These are phyloP conservation scores for Suzukiozyma palmioleophila DNA, from an alignment of 1,139 yeast species.

Conservation along the genomic window DNA sequence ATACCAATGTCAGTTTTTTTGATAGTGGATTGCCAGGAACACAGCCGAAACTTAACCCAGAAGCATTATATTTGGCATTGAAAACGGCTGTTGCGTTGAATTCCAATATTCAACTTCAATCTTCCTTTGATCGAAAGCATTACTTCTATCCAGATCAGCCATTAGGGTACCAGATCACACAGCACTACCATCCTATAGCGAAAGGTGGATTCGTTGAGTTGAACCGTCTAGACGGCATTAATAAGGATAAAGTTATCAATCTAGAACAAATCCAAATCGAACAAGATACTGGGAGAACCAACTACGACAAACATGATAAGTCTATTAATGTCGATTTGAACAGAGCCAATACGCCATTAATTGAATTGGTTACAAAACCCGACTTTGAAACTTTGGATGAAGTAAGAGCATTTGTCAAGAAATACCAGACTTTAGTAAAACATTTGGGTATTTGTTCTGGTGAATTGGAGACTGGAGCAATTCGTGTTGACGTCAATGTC, in stretches of 20 bases:
- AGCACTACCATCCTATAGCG: constrained; percentile 79
- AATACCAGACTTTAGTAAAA: constrained; percentile 68
- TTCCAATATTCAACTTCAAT: constrained; percentile 50
- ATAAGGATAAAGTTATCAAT: constrained; percentile 32
- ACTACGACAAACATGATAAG: constrained; percentile 45
- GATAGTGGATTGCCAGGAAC: constrained; percentile 93
- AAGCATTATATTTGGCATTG: constrained; percentile 68
- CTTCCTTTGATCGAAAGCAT: constrained; percentile 88
- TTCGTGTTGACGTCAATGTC: constrained; percentile 90
- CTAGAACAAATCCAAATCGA: constrained; percentile 82
- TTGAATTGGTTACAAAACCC: constrained; percentile 90
- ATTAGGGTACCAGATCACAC: constrained; percentile 92
- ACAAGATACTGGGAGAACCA: constrained; percentile 90
- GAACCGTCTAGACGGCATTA: constrained; percentile 49
- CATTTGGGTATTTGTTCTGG: constrained; percentile 77
- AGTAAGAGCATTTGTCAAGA: constrained; percentile 74
- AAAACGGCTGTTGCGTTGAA: constrained; percentile 71
- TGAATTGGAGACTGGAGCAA: constrained; percentile 89
- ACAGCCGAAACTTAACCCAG: constrained; percentile 76
- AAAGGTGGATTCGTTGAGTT: constrained; percentile 55
- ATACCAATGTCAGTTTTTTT: constrained; percentile 67
- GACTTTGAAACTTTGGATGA: constrained; percentile 68
- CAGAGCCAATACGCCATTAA: constrained; percentile 79
- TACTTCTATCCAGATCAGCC: constrained; percentile 98
- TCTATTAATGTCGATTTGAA: constrained; percentile 66